Conservation (phyloP, 257 asterid genomes). For the Eustoma russellianum region DNA sequence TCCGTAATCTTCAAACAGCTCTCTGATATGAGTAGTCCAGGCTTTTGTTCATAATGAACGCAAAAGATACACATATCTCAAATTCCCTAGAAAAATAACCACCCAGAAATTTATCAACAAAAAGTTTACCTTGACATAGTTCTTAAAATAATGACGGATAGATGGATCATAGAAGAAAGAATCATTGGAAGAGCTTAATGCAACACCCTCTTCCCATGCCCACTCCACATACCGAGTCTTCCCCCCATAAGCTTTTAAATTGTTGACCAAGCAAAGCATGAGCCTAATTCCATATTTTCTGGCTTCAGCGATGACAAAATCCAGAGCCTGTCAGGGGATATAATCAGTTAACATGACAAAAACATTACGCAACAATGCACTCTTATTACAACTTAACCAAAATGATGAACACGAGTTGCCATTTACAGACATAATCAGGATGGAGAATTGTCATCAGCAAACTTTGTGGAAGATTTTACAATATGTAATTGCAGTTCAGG, state of each 20-base stretch:
- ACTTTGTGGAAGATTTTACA: no score
- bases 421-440: no score
- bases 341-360: no score
- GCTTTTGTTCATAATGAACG: not conserved
- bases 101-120: constrained; percentile 2
- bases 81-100: not conserved
- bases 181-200: constrained; percentile 86
- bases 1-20: not conserved
- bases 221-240: constrained; percentile 92
- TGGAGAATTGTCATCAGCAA: no score
- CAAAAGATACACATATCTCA: not conserved
- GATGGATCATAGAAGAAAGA: constrained; percentile 97
- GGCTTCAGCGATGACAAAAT: constrained; percentile 88
- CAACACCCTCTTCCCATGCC: constrained; percentile 99
- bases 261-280: constrained; percentile 71
- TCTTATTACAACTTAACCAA: no score
- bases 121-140: constrained; percentile 64
- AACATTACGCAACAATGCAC: no score
- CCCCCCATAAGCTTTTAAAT: constrained; percentile 95
- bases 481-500: no score
- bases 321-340: constrained; percentile 58
- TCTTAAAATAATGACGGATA: constrained; percentile 78
- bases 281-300: constrained; percentile 65
- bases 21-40: constrained; percentile 11
- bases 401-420: no score